phyloP scores from a whole-genome alignment of 345 rosid genomes.

The Noccaea bulbosa region DNA sequence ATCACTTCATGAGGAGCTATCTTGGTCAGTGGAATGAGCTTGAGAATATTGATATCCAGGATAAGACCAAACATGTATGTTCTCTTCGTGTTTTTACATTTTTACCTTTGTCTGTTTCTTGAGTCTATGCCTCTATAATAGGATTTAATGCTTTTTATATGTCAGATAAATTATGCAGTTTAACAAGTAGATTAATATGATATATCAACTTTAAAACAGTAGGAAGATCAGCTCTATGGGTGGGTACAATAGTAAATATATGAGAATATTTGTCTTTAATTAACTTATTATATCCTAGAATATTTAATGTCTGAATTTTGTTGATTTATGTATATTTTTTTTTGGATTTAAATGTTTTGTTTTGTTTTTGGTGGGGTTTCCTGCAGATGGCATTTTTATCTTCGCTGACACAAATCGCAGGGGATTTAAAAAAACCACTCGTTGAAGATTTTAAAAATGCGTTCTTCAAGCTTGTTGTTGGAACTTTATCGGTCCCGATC shows the following conservation, averaged over 20 bases:
- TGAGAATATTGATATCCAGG: constrained; percentile 68
- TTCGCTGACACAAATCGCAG: constrained; percentile 61
- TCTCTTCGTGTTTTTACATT: background rate
- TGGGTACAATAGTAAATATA: background rate
- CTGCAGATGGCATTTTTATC: constrained; percentile 72
- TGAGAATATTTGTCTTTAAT: constrained; percentile 3
- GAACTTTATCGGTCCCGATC: constrained; percentile 79
- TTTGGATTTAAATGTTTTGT: background rate
- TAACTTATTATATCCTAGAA: background rate
- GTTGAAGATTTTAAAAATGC: constrained; percentile 54
- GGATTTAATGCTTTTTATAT: background rate
- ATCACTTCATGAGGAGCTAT: constrained; percentile 59
- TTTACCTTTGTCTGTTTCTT: background rate
- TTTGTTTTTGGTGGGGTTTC: background rate
- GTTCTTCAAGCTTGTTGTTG: constrained; percentile 72
- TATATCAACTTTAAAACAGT: background rate
- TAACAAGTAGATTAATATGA: background rate
- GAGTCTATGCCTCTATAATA: background rate
- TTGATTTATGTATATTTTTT: background rate
- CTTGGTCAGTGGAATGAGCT: constrained; percentile 58
- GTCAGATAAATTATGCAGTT: background rate
- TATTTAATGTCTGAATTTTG: background rate
- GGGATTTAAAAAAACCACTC: constrained; percentile 47
- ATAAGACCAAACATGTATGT: constrained; percentile 69
- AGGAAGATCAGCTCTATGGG: constrained; percentile 3